Percentiles rank a stretch among this genome's conserved stretches.
These are phyloP conservation scores for Vitis cinerea DNA, from an alignment of 164 flowering plant genomes.

Conservation along the genomic window DNA sequence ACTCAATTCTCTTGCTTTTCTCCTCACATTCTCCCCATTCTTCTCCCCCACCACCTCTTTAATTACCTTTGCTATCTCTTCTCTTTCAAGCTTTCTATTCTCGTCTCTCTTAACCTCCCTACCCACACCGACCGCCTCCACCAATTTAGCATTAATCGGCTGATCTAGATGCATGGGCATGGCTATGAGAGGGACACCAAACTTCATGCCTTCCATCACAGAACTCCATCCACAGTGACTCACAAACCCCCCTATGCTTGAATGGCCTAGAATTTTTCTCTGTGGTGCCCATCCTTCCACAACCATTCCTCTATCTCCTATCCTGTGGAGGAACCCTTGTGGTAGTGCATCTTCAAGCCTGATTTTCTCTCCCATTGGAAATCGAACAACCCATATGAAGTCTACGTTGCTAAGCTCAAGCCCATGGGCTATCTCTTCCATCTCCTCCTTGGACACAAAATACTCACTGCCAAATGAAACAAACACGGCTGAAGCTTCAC, in stretches of 20 bases:
- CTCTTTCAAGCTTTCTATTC: constrained; percentile 4
- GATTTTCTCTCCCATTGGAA: too few relatives aligned
- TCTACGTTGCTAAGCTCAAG: constrained; percentile 10
- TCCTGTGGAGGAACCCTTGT: too few relatives aligned
- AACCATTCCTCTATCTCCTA: too few relatives aligned
- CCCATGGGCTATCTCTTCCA: constrained; percentile 15
- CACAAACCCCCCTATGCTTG: too few relatives aligned
- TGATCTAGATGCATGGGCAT: too few relatives aligned
- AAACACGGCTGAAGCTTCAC: constrained; percentile 7
- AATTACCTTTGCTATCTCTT: constrained; percentile 14
- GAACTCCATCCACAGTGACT: too few relatives aligned
- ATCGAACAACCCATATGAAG: constrained; percentile 18
- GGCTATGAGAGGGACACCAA: too few relatives aligned
- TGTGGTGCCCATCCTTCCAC: too few relatives aligned
- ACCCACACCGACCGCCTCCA: neutral
- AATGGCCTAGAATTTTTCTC: too few relatives aligned
- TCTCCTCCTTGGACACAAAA: constrained; percentile 16
- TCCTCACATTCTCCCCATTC: constrained; percentile 10
- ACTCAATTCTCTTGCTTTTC: constrained; percentile 5
- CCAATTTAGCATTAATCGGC: too few relatives aligned
- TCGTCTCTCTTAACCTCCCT: constrained; percentile 10
- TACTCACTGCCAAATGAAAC: constrained; percentile 29
- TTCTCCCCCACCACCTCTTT: constrained; percentile 8
- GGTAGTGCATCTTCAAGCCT: too few relatives aligned
- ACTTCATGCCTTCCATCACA: too few relatives aligned